Evolutionary conservation across 2,329 filamentous ascomycete species (phyloP).

Genomic region (Aspergillus arachidicola): DNA sequence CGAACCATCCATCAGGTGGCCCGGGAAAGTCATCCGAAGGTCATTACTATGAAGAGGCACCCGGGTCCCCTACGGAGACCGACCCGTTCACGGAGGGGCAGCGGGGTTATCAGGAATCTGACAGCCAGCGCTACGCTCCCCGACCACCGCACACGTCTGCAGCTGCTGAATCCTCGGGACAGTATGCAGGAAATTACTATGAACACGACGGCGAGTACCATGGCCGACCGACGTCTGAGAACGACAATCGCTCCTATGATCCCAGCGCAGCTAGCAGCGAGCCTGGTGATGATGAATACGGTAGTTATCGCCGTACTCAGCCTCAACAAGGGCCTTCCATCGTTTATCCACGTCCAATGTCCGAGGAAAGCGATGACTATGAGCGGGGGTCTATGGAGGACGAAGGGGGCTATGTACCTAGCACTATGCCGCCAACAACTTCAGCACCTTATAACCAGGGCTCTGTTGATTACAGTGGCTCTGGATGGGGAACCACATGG

Average conservation of each 20-base stretch:
- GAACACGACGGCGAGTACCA: conserved; percentile 41
- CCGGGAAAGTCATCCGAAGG: conserved; percentile 37
- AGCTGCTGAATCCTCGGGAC: conserved; percentile 31
- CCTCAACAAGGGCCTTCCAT: conserved; percentile 59
- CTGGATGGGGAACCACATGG: conserved; percentile 72
- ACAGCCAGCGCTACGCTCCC: conserved; percentile 14
- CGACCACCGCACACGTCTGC: conserved; percentile 37
- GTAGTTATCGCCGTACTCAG: conserved; percentile 63
- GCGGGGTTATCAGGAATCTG: conserved; percentile 14
- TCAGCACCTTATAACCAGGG: conserved; percentile 36
- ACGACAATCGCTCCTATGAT: conserved; percentile 52
- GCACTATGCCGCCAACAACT: conserved; percentile 26
- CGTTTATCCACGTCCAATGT: conserved; percentile 53
- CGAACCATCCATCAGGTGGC: conserved; percentile 46
- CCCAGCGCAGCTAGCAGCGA: conserved; percentile 58
- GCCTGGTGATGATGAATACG: conserved; percentile 71
- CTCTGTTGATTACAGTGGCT: conserved; percentile 65
- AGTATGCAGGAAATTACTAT: conserved; percentile 39
- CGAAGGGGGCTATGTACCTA: conserved; percentile 32
- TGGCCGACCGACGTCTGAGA: conserved; percentile 46
- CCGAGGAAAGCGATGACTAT: conserved; percentile 57
- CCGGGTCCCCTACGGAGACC: conserved; percentile 58
- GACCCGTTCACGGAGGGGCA: conserved; percentile 63
- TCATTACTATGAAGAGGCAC: conserved; percentile 55
- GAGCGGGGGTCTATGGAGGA: conserved; percentile 53